Evolutionary conservation across 2,329 filamentous ascomycete species (phyloP).

Genomic region (Ascochyta clinopodiicola): DNA sequence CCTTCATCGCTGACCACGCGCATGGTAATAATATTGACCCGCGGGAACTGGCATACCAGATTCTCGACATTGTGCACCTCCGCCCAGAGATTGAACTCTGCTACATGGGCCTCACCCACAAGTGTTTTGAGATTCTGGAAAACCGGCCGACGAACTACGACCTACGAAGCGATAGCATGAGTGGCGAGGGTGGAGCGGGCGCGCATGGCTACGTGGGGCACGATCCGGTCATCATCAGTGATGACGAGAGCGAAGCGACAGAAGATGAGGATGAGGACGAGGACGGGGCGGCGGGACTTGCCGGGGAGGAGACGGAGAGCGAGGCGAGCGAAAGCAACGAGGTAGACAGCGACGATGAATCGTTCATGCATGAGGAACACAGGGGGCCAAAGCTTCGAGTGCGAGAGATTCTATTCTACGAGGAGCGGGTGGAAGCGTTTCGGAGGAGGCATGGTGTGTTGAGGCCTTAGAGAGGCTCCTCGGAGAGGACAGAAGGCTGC

Average conservation of each 20-base stretch:
- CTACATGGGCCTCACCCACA: slow-evolving; percentile 76
- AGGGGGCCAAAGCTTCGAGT: slow-evolving; percentile 63
- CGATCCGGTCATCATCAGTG: slow-evolving; percentile 43
- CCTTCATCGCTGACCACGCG: slow-evolving; percentile 69
- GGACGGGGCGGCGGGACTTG: slow-evolving; percentile 55
- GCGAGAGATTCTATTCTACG: slow-evolving; percentile 82
- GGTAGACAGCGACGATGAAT: slow-evolving; percentile 57
- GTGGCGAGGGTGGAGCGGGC: slow-evolving; percentile 31
- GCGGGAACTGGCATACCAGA: slow-evolving; percentile 75
- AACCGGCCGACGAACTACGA: slow-evolving; percentile 57
- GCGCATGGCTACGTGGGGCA: slow-evolving; percentile 31
- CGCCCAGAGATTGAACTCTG: slow-evolving; percentile 77
- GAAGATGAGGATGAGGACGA: slow-evolving; percentile 57
- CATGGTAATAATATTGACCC: slow-evolving; percentile 63
- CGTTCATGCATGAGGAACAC: slow-evolving; percentile 56
- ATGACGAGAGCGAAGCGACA: slow-evolving; percentile 49
- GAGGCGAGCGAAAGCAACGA: slow-evolving; percentile 47
- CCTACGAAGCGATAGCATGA: slow-evolving; percentile 40
- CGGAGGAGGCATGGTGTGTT: slow-evolving; percentile 68
- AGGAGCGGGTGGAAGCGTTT: slow-evolving; percentile 79
- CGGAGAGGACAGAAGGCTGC: not conserved
- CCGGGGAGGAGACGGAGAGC: slow-evolving; percentile 46
- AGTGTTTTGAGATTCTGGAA: slow-evolving; percentile 84
- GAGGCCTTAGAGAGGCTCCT: slow-evolving; percentile 30
- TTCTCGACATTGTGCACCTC: slow-evolving; percentile 78